A percentile compares a stretch with the other conserved stretches of the same genome.
Evolutionary conservation across 1,284 basidiomycete species (phyloP).

Genomic region (Neotropicomus parvogracilis): DNA sequence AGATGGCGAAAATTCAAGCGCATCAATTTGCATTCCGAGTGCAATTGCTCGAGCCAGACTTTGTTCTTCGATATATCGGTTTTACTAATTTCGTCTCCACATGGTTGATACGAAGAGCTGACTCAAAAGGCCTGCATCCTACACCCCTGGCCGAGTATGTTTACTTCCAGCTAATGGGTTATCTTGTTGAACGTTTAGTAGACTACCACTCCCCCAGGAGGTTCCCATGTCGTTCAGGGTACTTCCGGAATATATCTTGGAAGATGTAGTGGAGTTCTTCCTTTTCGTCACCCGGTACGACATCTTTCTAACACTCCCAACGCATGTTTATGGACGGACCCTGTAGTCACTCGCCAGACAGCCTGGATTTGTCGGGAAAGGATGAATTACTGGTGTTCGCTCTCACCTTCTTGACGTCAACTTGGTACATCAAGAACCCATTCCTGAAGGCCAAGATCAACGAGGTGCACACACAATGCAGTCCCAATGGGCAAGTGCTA

Average conservation of each 20-base stretch:
- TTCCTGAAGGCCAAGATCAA: slow-evolving; percentile 98
- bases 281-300: slow-evolving; percentile 78
- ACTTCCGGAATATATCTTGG: slow-evolving; percentile 92
- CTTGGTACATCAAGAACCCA: slow-evolving; percentile 98
- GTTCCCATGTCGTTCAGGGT: slow-evolving; percentile 84
- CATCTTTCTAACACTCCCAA: background rate
- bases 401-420: slow-evolving; percentile 89
- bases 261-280: slow-evolving; percentile 91
- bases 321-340: slow-evolving; percentile 12
- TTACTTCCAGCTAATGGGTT: background rate
- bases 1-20: slow-evolving; percentile 66
- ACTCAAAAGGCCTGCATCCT: slow-evolving; percentile 81
- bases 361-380: slow-evolving; percentile 79
- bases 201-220: slow-evolving; percentile 82
- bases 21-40: slow-evolving; percentile 79
- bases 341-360: slow-evolving; percentile 70
- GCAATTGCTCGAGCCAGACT: slow-evolving; percentile 84
- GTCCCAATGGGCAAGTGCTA: background rate
- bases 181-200: slow-evolving; percentile 33
- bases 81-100: slow-evolving; percentile 91
- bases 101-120: slow-evolving; percentile 93
- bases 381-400: slow-evolving; percentile 88
- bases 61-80: slow-evolving; percentile 74
- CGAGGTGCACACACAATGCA: slow-evolving; percentile 52
- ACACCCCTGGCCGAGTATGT: slow-evolving; percentile 63